These are phyloP conservation scores for Globisporangium ultimum DNA, from an alignment of 352 stramenopile species.

Conservation along the genomic window DNA sequence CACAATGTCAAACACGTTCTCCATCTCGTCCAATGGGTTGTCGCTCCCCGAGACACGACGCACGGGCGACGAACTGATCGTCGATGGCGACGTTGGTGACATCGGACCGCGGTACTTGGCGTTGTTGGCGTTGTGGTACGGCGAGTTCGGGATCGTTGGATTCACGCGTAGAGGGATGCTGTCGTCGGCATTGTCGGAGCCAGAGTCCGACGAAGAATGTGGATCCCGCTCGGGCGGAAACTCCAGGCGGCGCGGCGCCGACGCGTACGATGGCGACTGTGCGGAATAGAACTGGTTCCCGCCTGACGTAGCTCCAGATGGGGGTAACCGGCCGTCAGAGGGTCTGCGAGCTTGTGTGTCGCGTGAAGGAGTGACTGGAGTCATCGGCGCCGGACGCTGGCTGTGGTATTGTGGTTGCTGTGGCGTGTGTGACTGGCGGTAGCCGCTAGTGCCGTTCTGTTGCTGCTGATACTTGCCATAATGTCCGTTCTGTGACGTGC, in stretches of 20 bases:
- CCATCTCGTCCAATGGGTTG: constrained; percentile 54
- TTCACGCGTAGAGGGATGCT: constrained; percentile 12
- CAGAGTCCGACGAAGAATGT: constrained; percentile 31
- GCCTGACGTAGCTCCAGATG: background rate
- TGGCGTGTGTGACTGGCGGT: background rate
- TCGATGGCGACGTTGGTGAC: constrained; percentile 17
- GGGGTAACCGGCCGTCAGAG: constrained; percentile 3
- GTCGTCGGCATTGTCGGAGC: constrained; percentile 49
- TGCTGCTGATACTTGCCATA: constrained; percentile 7
- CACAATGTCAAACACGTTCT: constrained; percentile 82
- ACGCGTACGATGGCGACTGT: constrained; percentile 5
- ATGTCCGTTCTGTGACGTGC: constrained; percentile 1
- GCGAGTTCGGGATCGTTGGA: constrained; percentile 11
- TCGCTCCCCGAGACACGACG: constrained; percentile 12
- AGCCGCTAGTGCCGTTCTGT: too few relatives aligned
- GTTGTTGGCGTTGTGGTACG: constrained; percentile 7
- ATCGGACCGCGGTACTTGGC: constrained; percentile 1
- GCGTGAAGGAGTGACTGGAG: constrained; percentile 5
- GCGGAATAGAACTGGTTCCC: constrained; percentile 5
- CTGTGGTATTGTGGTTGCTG: constrained; percentile 3
- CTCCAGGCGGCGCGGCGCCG: constrained; percentile 11
- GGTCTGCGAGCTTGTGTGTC: background rate
- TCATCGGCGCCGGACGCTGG: constrained; percentile 6
- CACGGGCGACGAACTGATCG: constrained; percentile 23
- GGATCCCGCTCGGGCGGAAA: constrained; percentile 19